Evolutionary conservation across 768 basidiomycete genomes (phyloP), one percentile per base, ranked within the genome.

Genomic region (Amyloporia xantha): DNA sequence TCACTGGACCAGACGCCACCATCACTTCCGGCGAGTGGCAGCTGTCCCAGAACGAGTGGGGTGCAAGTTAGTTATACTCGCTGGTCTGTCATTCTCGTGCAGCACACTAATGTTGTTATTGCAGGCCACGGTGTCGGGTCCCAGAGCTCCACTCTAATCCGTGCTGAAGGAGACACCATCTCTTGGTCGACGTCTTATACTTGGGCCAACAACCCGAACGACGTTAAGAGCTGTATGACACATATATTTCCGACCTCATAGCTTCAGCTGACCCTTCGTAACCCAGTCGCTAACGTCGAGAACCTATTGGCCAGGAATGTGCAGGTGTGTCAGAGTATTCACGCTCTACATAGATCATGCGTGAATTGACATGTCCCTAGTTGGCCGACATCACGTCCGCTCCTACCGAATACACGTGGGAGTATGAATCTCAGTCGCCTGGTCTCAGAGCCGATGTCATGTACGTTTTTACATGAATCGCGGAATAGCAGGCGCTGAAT

Each of bases 11-110:
- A 47, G 72, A 58, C 35, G 63, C 68, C 51, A 79, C 77, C 58
- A 52, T 62, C 38, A 62, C 75, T 1, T 73, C 72, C 2, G 78
- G 77, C 2, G 59, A 61, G 9, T 81, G 66, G 59, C 72, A 68
- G 0, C 70, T 80, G 38, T 80, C 78, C 66, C 74, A 79, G 58
- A 77, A 81, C 59, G 71, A 77, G 21, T 81, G 78, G 78, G 78
- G 77, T 13, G 56, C 59, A 17, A 43, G 75, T 75, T 49, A 25
- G 48, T 28, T 25, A 20, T n/a, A n/a, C n/a, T n/a, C n/a, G n/a
- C n/a, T n/a, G n/a, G n/a, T n/a, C n/a, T n/a, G n/a, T n/a, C n/a
- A n/a, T n/a, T n/a, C n/a, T n/a, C n/a, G n/a, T 17, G n/a, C 17
- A n/a, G n/a, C n/a, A n/a, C n/a, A n/a, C n/a, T n/a, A n/a, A n/a